A percentile compares a stretch with the other conserved stretches of the same genome.
These are phyloP conservation scores for Apophysomyces elegans DNA, from an alignment of 371 early-diverging fungal genomes.

Conservation along the genomic window DNA sequence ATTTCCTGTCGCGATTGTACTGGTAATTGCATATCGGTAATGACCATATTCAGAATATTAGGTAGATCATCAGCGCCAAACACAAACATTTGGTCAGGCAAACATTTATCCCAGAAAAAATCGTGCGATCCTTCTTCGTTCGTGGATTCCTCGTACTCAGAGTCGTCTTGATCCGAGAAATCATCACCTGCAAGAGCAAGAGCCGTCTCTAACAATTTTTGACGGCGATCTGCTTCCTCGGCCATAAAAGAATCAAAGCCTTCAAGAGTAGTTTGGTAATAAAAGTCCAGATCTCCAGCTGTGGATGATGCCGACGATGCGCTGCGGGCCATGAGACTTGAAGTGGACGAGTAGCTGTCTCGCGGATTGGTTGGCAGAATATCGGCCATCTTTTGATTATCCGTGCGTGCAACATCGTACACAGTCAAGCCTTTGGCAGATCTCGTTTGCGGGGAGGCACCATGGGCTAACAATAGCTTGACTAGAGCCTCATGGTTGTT, in stretches of 20 bases:
- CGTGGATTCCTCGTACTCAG: conserved; percentile 27
- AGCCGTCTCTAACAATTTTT: conserved; percentile 45
- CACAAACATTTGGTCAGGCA: conserved; percentile 91
- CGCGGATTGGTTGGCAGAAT: conserved; percentile 61
- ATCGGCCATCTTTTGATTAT: conserved; percentile 62
- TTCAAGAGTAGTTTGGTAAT: conserved; percentile 53
- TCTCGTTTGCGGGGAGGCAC: conserved; percentile 75
- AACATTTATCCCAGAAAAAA: conserved; percentile 81
- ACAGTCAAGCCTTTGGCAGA: conserved; percentile 82
- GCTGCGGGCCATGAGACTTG: conserved; percentile 38
- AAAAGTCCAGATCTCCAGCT: conserved; percentile 51
- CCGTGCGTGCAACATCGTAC: conserved; percentile 72
- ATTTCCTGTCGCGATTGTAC: conserved; percentile 56
- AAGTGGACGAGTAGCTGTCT: conserved; percentile 61
- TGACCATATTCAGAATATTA: conserved; percentile 71
- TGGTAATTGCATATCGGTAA: conserved; percentile 66
- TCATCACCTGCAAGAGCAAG: conserved; percentile 33
- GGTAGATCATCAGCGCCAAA: conserved; percentile 73
- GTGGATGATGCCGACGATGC: conserved; percentile 30
- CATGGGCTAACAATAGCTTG: conserved; percentile 75
- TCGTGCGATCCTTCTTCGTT: conserved; percentile 33
- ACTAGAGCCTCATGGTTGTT: conserved; percentile 82
- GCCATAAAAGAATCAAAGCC: conserved; percentile 50
- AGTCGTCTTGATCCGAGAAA: conserved; percentile 20
- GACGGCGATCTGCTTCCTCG: conserved; percentile 54